Base-by-base conservation (phyloP, 805 yeast genomes). In the Metschnikowia proteae region DNA sequence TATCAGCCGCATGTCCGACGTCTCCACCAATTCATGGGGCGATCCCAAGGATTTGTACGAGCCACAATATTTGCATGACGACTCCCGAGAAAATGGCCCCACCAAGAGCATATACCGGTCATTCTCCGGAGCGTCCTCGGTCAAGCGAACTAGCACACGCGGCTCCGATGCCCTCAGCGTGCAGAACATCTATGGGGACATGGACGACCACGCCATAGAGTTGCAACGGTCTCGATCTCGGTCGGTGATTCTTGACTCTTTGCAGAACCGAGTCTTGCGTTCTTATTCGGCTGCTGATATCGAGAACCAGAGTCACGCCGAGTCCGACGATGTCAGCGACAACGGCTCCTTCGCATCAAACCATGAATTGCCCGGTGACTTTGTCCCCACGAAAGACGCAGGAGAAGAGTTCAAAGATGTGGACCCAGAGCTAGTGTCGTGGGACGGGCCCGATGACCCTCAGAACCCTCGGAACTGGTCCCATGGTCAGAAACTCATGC, bases 361-460 rank as follows among this genome's bases (percentile, higher is more conserved):
- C 42, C 51, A 50, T 17, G 49, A 48, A 17, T 32, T 62, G 5
- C 64, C 66, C 3, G 72, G 67, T 39, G 53, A 62, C n/a, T 49
- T 65, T 3, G 67, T 71, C 11, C 73, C 74, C 6, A 57, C 66
- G 10, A 64, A 62, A 38, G 61, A 68, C 44, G 77, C 72, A 47
- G 87, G 87, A 27, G 69, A 68, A 6, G 86, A 82, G 57, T 82
- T 77, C 59, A 66, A 67, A 30, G 60, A 63, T 4, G 64, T 80
- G 7, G 88, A 84, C 56, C 88, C 87, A 0, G 87, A 84, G 56
- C 66, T 84, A 42, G 82, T 84, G 8, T 76, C 86, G 1, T 84
- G 88, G 88, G 80, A 81, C 30, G 82, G 83, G 3, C 74, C 72
- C 13, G 75, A 78, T 45, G 90, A 84, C 58, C 81, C 83, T 0